Evolutionary conservation across 2,329 filamentous ascomycete genomes (phyloP), one percentile per base, ranked within the genome.

Genomic region (Penicillium sp.): DNA sequence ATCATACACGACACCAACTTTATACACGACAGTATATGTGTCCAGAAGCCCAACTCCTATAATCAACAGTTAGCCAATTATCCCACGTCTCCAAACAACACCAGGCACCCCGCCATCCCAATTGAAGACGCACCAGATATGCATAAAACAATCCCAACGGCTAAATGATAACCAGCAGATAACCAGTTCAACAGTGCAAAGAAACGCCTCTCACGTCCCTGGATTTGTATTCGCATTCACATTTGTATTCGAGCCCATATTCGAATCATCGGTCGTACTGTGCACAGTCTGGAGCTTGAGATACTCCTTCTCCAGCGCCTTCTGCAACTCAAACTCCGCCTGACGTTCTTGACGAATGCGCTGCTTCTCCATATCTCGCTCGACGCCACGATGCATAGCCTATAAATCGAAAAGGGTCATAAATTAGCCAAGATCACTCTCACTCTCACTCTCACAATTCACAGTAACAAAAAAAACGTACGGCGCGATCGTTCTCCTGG

Each of bases 301-400:
- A 74, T 97, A 97, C 73, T 99, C 90, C 67, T 88, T 84, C 76
- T 97, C 92, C 44, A 99, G 79, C 6, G 83, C 84, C 59, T 82
- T 84, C 71, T 99, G 94, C 84, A 96, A 86, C 61, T 97, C 92
- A 68, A 99, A 99, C 71, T 99, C 94, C 48, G 92, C 85, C 73
- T 95, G 90, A 55, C 94, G 87, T 74, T 99, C 94, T 62, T 85
- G 84, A 77, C 97, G 97, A 62, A 97, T 73, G 42, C 90, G 87
- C 72, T 96, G 92, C 70, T 95, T 91, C 70, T 97, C 93, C 81
- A 97, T 89, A 69, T 99, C 94, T 60, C 93, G 90, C 61, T 97
- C 80, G 37, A 99, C 94, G 40, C 94, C 94, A 63, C 89, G 85
- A 70, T 99, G 94, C 94, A 99, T 99, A 53, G 91, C 90, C 94